Percentiles rank a stretch among this genome's conserved stretches.
Evolutionary conservation across 108 stramenopile species (phyloP).

Genomic region (Cylindrotheca fusiformis): DNA sequence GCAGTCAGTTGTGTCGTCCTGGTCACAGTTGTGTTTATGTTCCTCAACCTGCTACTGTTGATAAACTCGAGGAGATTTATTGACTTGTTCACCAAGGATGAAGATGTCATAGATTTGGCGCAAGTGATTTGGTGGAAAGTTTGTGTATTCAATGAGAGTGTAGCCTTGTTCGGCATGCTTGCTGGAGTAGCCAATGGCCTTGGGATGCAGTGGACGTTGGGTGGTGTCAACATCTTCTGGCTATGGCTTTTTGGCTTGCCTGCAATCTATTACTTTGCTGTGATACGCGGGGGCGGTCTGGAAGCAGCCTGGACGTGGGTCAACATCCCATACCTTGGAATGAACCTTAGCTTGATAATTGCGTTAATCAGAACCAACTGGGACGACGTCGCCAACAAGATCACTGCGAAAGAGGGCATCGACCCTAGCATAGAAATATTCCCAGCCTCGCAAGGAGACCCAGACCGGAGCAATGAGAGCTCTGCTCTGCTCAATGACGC

Average conservation of each 20-base stretch:
- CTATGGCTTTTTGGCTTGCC: slow-evolving; percentile 41
- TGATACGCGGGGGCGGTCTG: slow-evolving; percentile 23
- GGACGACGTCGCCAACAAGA: slow-evolving; percentile 18
- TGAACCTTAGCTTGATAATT: slow-evolving; percentile 20
- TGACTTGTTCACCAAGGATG: slow-evolving; percentile 23
- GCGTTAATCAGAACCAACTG: slow-evolving; percentile 22
- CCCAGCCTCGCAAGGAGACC: neutral
- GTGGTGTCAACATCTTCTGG: slow-evolving; percentile 17
- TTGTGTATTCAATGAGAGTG: slow-evolving; percentile 10
- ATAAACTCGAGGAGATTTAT: slow-evolving; percentile 8
- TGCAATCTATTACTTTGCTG: slow-evolving; percentile 18
- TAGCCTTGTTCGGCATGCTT: slow-evolving; percentile 14
- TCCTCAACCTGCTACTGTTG: slow-evolving; percentile 17
- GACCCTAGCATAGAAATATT: slow-evolving; percentile 9
- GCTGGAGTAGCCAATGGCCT: slow-evolving; percentile 32
- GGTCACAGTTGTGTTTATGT: neutral
- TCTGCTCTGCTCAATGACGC: too few species aligned
- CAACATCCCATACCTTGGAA: slow-evolving; percentile 21
- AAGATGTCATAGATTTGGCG: slow-evolving; percentile 11
- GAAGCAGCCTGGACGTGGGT: slow-evolving; percentile 30
- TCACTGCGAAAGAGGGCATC: slow-evolving; percentile 22
- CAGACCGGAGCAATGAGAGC: too few species aligned
- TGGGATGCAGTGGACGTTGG: slow-evolving; percentile 47
- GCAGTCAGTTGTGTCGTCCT: neutral
- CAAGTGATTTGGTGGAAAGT: slow-evolving; percentile 31